Evolutionary conservation across 805 yeast species (phyloP).

Genomic region (Grigorovia humatica): DNA sequence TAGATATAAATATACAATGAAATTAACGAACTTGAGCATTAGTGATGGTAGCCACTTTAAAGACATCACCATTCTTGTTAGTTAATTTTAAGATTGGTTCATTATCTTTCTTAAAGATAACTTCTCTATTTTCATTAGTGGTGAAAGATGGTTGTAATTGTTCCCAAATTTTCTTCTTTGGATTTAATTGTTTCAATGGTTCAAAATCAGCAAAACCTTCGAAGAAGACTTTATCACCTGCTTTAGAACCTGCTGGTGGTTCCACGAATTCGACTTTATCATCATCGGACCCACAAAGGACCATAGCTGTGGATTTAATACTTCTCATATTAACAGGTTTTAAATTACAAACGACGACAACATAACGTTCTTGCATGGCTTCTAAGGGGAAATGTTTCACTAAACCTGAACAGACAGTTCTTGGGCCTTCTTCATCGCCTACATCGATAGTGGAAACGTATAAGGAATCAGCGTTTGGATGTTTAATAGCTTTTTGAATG

Average conservation of each 20-base stretch:
- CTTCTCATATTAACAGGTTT: slow-evolving; percentile 99
- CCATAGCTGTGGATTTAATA: slow-evolving; percentile 92
- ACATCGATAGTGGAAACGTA: slow-evolving; percentile 93
- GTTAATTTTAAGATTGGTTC: slow-evolving; percentile 52
- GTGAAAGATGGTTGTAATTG: slow-evolving; percentile 84
- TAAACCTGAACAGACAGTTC: slow-evolving; percentile 96
- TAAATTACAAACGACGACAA: slow-evolving; percentile 86
- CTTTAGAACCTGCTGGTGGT: slow-evolving; percentile 86
- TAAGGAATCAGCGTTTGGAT: slow-evolving; percentile 94
- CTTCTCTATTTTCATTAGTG: slow-evolving; percentile 66
- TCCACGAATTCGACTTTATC: slow-evolving; percentile 77
- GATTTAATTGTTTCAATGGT: slow-evolving; percentile 88
- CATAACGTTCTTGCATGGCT: slow-evolving; percentile 90
- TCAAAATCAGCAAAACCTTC: slow-evolving; percentile 74
- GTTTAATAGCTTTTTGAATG: slow-evolving; percentile 92
- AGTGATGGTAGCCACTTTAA: slow-evolving; percentile 62
- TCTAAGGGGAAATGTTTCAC: slow-evolving; percentile 83
- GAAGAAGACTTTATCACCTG: slow-evolving; percentile 95
- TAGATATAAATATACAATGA: neutral
- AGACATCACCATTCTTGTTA: slow-evolving; percentile 66
- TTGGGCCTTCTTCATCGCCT: slow-evolving; percentile 95
- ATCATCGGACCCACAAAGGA: slow-evolving; percentile 79
- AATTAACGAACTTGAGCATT: slow-evolving; percentile 68
- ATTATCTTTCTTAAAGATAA: slow-evolving; percentile 56
- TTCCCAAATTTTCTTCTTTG: slow-evolving; percentile 98